These are phyloP conservation scores for Pseudonitzschia pungens DNA, from an alignment of 108 stramenopile genomes.

Conservation along the genomic window DNA sequence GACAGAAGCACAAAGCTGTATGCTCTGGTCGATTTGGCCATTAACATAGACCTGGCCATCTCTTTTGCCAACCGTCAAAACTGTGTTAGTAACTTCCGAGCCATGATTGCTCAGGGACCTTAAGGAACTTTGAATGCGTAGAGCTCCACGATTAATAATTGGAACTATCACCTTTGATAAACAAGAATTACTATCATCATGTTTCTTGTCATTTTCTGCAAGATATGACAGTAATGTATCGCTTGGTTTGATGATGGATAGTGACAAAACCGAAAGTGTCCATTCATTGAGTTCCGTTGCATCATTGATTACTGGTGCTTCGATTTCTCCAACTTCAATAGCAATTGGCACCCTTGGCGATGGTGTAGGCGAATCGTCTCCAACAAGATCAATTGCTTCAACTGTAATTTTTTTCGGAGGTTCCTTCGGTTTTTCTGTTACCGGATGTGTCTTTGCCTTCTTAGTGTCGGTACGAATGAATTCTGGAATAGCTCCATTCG, in stretches of 20 bases:
- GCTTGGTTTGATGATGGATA: slow-evolving; percentile 28
- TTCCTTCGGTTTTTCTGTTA: neutral
- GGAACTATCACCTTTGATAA: slow-evolving; percentile 28
- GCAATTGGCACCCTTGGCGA: neutral
- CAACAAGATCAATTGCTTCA: neutral
- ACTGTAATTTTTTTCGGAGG: neutral
- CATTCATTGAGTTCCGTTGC: slow-evolving; percentile 44
- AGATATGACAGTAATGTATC: slow-evolving; percentile 10
- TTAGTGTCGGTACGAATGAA: neutral
- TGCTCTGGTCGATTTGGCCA: slow-evolving; percentile 11
- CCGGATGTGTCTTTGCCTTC: neutral
- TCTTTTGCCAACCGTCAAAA: slow-evolving; percentile 3
- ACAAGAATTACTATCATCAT: slow-evolving; percentile 3
- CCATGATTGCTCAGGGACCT: neutral
- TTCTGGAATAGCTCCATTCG: neutral
- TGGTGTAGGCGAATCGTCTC: neutral
- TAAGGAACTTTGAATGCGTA: slow-evolving; percentile 11
- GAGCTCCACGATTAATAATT: slow-evolving; percentile 18
- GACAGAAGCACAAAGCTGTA: slow-evolving; percentile 29
- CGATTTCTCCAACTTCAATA: neutral
- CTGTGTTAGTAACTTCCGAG: neutral
- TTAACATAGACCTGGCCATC: slow-evolving; percentile 18
- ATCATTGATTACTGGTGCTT: slow-evolving; percentile 26
- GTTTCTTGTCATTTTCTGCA: slow-evolving; percentile 7
- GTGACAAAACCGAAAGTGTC: slow-evolving; percentile 32